Base-by-base conservation (phyloP, 176 grass and related monocot species). In the Lolium multiflorum region DNA sequence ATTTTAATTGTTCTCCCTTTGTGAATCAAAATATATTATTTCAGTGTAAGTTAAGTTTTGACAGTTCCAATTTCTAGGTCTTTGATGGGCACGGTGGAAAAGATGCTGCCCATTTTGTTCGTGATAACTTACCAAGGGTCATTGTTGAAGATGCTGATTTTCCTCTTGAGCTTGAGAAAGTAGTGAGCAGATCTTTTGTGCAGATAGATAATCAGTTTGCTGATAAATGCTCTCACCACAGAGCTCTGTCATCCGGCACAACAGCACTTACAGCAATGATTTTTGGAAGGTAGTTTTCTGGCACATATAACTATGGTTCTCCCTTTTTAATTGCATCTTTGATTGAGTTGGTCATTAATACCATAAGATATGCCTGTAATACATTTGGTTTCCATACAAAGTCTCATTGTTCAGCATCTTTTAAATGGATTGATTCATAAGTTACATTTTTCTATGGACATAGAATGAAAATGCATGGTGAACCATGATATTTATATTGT, bases 61-160 rank as follows among this genome's bases (percentile, higher is more conserved):
- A 15, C 28, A n/a, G 14, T 91, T 78, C 84, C 38, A 16, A 50
- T 68, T 51, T 58, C 38, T 70, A 99, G 97, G 97, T 96, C 10
- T 99, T 99, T 83, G 97, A 99, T 85, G 97, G 97, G 25, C 97
- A 99, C 18, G 97, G 94, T 86, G 97, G 97, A 85, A 99, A 99
- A 94, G 84, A 90, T 76, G 94, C 97, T 79, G 94, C 94, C 12
- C 90, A 91, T 76, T 99, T 91, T 16, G 90, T 99, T 12, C 52
- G 97, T 11, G 94, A 96, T 84, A 94, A 96, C 82, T 88, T 99
- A 68, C 97, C 94, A 58, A 96, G 92, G 81, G 66, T 96, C 50
- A 96, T 99, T 47, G 92, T 92, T 17, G 90, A 99, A 90, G 97
- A 99, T 91, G 88, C 84, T 54, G 92, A 93, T 89, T 96, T 99